These are phyloP conservation scores for Labyrinthula sp. DNA, from an alignment of 352 stramenopile genomes.

Conservation along the genomic window DNA sequence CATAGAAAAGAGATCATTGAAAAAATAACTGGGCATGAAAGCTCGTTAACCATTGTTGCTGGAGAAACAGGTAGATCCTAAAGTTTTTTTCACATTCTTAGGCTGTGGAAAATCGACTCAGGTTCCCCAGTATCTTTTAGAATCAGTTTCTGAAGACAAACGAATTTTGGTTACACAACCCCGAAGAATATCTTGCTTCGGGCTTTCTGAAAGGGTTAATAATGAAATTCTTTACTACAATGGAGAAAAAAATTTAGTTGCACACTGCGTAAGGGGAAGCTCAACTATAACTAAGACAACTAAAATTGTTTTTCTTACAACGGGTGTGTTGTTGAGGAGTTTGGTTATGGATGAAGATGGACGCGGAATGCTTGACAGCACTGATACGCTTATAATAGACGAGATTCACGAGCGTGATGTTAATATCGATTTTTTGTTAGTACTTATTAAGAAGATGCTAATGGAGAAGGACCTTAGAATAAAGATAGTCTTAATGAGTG, in stretches of 20 bases:
- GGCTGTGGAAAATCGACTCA: constrained; percentile 74
- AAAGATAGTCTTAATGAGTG: constrained; percentile 68
- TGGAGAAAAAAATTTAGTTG: constrained; percentile 42
- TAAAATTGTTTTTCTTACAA: constrained; percentile 35
- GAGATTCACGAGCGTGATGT: constrained; percentile 90
- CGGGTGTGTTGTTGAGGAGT: constrained; percentile 69
- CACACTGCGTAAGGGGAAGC: constrained; percentile 60
- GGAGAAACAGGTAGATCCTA: too few relatives aligned
- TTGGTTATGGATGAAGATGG: constrained; percentile 57
- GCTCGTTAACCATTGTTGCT: too few relatives aligned
- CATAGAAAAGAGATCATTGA: too few relatives aligned
- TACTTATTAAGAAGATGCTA: constrained; percentile 46
- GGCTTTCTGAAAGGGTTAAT: constrained; percentile 71
- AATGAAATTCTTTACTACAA: constrained; percentile 45
- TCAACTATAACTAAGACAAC: constrained; percentile 33
- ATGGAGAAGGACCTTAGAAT: constrained; percentile 17
- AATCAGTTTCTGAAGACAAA: constrained; percentile 39
- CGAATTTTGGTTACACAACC: constrained; percentile 88
- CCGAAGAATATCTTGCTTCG: constrained; percentile 76
- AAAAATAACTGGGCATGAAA: too few relatives aligned
- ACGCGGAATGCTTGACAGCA: constrained; percentile 45
- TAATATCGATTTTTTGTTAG: constrained; percentile 83
- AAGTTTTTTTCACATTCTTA: too few relatives aligned
- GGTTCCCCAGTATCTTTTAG: constrained; percentile 56
- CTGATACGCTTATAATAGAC: constrained; percentile 94